Conservation (phyloP, 306 rosid genomes). For the Parietaria judaica region DNA sequence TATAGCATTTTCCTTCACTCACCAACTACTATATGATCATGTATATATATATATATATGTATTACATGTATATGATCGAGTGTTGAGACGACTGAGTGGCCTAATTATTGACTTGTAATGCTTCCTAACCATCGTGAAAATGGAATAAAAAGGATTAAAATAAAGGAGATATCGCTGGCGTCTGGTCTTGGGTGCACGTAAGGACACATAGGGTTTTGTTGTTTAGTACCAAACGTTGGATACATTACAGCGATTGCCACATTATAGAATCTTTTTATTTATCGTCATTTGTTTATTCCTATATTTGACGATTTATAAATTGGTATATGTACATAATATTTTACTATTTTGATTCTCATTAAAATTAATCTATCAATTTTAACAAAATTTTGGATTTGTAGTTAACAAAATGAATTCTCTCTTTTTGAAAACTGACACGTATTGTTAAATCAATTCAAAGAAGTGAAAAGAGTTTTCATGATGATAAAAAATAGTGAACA, state of each 20-base stretch:
- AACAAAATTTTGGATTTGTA: too few species aligned
- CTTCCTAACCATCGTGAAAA: not conserved
- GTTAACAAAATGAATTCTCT: too few species aligned
- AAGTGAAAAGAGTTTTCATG: too few species aligned
- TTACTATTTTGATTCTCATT: too few species aligned
- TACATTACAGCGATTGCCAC: too few species aligned
- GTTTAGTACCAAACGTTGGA: not conserved
- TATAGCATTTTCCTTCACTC: not conserved
- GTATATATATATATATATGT: not conserved
- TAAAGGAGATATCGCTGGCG: too few species aligned
- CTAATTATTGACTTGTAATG: conserved; percentile 21
- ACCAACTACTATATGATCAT: conserved; percentile 10
- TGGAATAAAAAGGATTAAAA: not conserved
- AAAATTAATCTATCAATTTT: too few species aligned
- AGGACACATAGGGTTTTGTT: not conserved
- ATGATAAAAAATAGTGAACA: too few species aligned
- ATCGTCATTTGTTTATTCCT: not conserved
- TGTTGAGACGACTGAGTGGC: conserved; percentile 33
- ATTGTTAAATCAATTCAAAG: too few species aligned
- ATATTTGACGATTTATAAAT: not conserved
- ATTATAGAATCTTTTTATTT: not conserved
- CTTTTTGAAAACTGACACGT: too few species aligned
- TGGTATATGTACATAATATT: too few species aligned
- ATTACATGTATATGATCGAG: not conserved
- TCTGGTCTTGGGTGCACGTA: not conserved